Conservation (phyloP, 2,329 filamentous ascomycete species). For the Fusarium sp. region DNA sequence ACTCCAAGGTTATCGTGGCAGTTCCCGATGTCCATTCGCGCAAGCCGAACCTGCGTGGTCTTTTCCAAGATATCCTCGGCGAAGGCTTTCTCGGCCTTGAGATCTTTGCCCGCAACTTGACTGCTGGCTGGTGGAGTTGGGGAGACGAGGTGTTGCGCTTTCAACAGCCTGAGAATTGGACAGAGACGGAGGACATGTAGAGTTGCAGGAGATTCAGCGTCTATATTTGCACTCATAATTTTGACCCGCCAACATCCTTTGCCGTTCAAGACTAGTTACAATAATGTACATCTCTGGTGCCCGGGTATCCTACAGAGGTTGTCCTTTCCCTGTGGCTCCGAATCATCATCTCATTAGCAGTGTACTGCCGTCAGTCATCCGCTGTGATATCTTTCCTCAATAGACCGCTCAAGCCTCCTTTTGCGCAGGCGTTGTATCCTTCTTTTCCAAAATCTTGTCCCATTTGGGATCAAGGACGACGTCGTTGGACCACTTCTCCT, state of each 20-base stretch:
- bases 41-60: conserved; percentile 72
- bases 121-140: conserved; percentile 80
- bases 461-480: conserved; percentile 58
- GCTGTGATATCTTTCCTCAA: conserved; percentile 12
- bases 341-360: conserved; percentile 37
- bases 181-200: conserved; percentile 22
- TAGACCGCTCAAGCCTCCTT: conserved; percentile 28
- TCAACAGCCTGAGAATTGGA: conserved; percentile 66
- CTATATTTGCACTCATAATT: conserved; percentile 38
- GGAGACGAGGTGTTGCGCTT: conserved; percentile 76
- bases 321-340: conserved; percentile 14
- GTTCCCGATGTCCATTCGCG: conserved; percentile 80
- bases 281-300: conserved; percentile 47
- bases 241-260: conserved; percentile 36
- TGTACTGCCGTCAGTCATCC: conserved; percentile 18
- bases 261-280: conserved; percentile 41
- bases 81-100: conserved; percentile 68
- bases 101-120: conserved; percentile 77
- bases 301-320: conserved; percentile 43
- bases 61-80: conserved; percentile 65
- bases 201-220: conserved; percentile 34
- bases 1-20: conserved; percentile 66
- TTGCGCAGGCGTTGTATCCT: conserved; percentile 40
- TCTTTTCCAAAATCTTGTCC: conserved; percentile 46
- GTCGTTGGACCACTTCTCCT: conserved; percentile 66